Conservation (phyloP, 805 yeast genomes). For the Pichia manshurica region DNA sequence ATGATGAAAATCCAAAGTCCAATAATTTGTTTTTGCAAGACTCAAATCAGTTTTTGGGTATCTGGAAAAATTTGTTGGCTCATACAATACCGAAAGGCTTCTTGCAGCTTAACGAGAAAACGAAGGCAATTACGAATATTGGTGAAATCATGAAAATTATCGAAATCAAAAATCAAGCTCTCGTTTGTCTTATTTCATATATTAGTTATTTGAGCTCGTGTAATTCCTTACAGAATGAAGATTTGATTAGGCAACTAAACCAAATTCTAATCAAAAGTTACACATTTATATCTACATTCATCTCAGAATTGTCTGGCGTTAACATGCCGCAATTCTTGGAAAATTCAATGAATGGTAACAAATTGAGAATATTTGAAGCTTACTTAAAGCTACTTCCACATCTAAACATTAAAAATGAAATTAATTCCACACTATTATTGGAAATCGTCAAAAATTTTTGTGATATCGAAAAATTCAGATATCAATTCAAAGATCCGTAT, state of each 20-base stretch:
- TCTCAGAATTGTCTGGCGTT: constrained; percentile 18
- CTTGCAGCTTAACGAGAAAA: constrained; percentile 28
- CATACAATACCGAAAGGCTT: constrained; percentile 41
- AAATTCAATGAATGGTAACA: constrained; percentile 24
- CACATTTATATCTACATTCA: constrained; percentile 24
- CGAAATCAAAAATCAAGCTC: constrained; percentile 52
- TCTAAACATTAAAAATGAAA: constrained; percentile 27
- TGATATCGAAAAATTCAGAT: constrained; percentile 18
- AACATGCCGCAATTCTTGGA: constrained; percentile 20
- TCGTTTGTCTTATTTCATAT: constrained; percentile 53
- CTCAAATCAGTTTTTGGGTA: constrained; percentile 48
- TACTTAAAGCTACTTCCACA: constrained; percentile 31
- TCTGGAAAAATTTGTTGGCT: constrained; percentile 59
- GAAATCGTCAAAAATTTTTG: constrained; percentile 31
- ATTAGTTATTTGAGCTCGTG: constrained; percentile 44
- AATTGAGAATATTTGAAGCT: constrained; percentile 28
- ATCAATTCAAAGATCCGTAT: constrained; percentile 6
- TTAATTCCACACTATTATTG: constrained; percentile 28
- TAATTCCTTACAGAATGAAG: constrained; percentile 31
- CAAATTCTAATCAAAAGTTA: constrained; percentile 30
- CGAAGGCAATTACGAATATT: constrained; percentile 29
- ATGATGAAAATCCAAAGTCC: constrained; percentile 19
- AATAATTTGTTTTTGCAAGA: constrained; percentile 53
- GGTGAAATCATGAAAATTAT: constrained; percentile 33
- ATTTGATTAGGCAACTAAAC: constrained; percentile 27